A percentile compares a stretch with the other conserved stretches of the same genome.
Conservation (phyloP, 257 asterid species). For the Jacaranda copaia region DNA sequence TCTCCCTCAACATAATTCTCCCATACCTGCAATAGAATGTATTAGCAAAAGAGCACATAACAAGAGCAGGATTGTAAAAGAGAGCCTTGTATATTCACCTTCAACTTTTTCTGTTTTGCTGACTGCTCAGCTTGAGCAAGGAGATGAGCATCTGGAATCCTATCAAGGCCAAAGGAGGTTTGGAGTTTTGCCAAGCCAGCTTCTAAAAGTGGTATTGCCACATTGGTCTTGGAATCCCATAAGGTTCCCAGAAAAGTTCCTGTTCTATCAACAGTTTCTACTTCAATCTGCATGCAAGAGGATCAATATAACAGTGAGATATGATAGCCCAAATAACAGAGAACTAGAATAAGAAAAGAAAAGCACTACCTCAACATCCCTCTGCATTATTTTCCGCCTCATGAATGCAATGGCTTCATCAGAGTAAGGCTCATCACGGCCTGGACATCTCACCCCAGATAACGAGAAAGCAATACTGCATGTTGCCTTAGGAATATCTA, state of each 20-base stretch:
- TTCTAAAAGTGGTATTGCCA: conserved; percentile 81
- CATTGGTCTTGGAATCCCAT: conserved; percentile 85
- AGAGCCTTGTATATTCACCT: conserved; percentile 56
- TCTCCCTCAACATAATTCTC: conserved; percentile 79
- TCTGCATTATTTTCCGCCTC: conserved; percentile 99
- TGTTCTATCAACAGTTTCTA: conserved; percentile 94
- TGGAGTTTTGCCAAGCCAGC: conserved; percentile 97
- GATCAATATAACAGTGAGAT: conserved; percentile 14
- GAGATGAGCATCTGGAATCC: conserved; percentile 88
- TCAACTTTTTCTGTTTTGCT: conserved; percentile 90
- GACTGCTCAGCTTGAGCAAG: conserved; percentile 89
- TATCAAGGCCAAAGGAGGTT: conserved; percentile 78
- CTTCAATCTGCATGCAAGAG: conserved; percentile 68
- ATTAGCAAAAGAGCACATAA: conserved; percentile 33
- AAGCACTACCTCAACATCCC: conserved; percentile 88
- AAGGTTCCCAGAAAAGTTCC: conserved; percentile 95
- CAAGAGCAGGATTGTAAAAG: not conserved
- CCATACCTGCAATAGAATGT: conserved; percentile 63
- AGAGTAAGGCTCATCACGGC: conserved; percentile 89
- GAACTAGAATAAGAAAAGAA: conserved; percentile 12
- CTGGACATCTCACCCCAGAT: conserved; percentile 99
- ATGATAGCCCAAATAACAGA: conserved; percentile 1
- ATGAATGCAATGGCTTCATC: conserved; percentile 96
- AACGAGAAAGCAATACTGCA: conserved; percentile 91
- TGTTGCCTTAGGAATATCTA: conserved; percentile 91